These are phyloP conservation scores for Pichia rugopelliculosa DNA, from an alignment of 805 yeast species.

Conservation along the genomic window DNA sequence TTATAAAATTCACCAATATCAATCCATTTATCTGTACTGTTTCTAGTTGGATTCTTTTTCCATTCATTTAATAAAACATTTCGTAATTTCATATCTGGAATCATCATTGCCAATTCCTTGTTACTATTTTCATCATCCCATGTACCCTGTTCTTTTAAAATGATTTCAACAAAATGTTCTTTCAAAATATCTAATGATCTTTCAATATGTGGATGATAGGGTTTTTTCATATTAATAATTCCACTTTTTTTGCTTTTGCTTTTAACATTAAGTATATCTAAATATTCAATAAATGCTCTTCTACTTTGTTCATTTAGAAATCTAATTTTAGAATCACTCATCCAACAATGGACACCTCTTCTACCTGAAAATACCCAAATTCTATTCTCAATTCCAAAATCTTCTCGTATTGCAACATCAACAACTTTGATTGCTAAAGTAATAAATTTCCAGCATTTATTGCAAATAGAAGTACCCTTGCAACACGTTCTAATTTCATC, in stretches of 20 bases:
- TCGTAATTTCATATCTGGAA: slow-evolving; percentile 54
- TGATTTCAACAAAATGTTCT: slow-evolving; percentile 52
- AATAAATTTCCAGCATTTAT: slow-evolving; percentile 89
- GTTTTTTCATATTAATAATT: slow-evolving; percentile 55
- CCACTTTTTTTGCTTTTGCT: slow-evolving; percentile 38
- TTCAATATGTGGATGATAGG: slow-evolving; percentile 82
- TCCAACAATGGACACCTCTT: slow-evolving; percentile 99
- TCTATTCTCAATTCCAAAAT: slow-evolving; percentile 80
- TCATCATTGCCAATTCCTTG: slow-evolving; percentile 50
- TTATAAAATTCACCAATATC: slow-evolving; percentile 55
- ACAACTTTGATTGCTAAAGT: slow-evolving; percentile 74
- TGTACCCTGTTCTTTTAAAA: slow-evolving; percentile 80
- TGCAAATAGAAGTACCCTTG: slow-evolving; percentile 73
- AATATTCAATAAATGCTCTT: slow-evolving; percentile 72
- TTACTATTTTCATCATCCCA: slow-evolving; percentile 56
- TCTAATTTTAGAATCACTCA: slow-evolving; percentile 81
- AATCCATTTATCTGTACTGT: slow-evolving; percentile 67
- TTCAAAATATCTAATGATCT: slow-evolving; percentile 66
- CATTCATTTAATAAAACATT: slow-evolving; percentile 51
- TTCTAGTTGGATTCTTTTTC: slow-evolving; percentile 43
- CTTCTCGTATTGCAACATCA: slow-evolving; percentile 66
- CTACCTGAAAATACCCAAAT: slow-evolving; percentile 97
- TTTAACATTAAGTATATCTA: slow-evolving; percentile 60
- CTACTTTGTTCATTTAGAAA: slow-evolving; percentile 64
- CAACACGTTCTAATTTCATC: slow-evolving; percentile 94